Conservation (phyloP, 768 basidiomycete genomes). For the Leucocoprinus sp. region DNA sequence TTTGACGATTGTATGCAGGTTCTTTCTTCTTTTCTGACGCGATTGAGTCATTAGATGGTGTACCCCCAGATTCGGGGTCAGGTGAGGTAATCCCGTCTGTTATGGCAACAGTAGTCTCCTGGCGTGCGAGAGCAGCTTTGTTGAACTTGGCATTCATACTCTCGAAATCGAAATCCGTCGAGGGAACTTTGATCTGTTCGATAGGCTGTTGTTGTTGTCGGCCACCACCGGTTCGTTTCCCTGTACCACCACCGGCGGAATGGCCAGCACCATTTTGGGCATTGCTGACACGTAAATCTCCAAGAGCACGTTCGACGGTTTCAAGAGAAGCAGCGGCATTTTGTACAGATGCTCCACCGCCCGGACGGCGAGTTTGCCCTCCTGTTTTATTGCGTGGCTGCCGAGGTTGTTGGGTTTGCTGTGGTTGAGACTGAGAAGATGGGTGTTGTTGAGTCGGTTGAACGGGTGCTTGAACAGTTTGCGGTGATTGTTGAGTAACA, state of each 20-base stretch:
- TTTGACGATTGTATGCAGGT: slow-evolving; percentile 64
- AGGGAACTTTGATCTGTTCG: slow-evolving; percentile 56
- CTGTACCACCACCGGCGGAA: slow-evolving; percentile 22
- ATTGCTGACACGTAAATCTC: slow-evolving; percentile 39
- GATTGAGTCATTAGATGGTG: slow-evolving; percentile 16
- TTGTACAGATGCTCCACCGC: slow-evolving; percentile 42
- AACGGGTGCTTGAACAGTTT: slow-evolving; percentile 15
- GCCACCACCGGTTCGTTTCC: slow-evolving; percentile 17
- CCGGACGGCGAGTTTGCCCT: slow-evolving; percentile 12
- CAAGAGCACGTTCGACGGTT: slow-evolving; percentile 50
- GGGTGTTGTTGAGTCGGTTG: slow-evolving; percentile 10
- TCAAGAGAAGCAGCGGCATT: slow-evolving; percentile 70
- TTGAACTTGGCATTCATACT: slow-evolving; percentile 75
- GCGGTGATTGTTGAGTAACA: slow-evolving; percentile 17
- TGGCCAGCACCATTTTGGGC: slow-evolving; percentile 16
- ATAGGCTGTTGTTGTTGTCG: slow-evolving; percentile 14
- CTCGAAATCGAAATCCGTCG: slow-evolving; percentile 78
- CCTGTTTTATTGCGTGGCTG: slow-evolving; percentile 13
- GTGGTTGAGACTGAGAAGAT: slow-evolving; percentile 2
- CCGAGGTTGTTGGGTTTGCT: slow-evolving; percentile 12
- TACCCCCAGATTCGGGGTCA: slow-evolving; percentile 9
- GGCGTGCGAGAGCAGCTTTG: slow-evolving; percentile 45
- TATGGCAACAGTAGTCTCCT: slow-evolving; percentile 18
- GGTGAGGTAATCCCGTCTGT: slow-evolving; percentile 19
- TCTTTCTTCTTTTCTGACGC: slow-evolving; percentile 28